A percentile compares a stretch with the other conserved stretches of the same genome.
Evolutionary conservation across 371 early-diverging fungal genomes (phyloP).

Genomic region (Mortierella sp.): DNA sequence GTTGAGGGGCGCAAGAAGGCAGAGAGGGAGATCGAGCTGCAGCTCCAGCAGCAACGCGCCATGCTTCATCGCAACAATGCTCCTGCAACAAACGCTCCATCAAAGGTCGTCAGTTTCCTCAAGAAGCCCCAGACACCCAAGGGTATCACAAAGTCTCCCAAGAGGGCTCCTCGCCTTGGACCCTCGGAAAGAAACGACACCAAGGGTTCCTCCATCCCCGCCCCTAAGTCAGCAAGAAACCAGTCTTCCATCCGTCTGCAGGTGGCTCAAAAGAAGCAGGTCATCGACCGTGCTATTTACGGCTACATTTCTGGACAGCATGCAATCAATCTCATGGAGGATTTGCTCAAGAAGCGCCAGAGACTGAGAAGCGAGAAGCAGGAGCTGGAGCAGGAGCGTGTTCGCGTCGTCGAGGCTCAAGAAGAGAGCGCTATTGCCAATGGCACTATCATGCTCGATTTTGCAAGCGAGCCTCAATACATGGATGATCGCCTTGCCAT

Average conservation of each 20-base stretch:
- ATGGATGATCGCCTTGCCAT: constrained; percentile 88
- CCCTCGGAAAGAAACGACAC: constrained; percentile 29
- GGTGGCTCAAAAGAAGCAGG: constrained; percentile 57
- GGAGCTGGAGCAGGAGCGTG: constrained; percentile 79
- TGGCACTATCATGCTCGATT: constrained; percentile 65
- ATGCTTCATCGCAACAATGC: constrained; percentile 68
- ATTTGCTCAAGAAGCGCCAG: constrained; percentile 67
- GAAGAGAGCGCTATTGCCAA: constrained; percentile 66
- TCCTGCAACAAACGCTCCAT: constrained; percentile 15
- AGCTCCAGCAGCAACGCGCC: constrained; percentile 70
- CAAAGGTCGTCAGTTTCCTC: constrained; percentile 46
- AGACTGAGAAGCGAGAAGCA: constrained; percentile 75
- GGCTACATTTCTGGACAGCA: constrained; percentile 57
- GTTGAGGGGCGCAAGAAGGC: constrained; percentile 74
- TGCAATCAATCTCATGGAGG: constrained; percentile 61
- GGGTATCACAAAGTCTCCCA: constrained; percentile 51
- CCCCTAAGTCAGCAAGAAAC: constrained; percentile 27
- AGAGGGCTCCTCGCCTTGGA: constrained; percentile 35
- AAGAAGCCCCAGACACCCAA: constrained; percentile 58
- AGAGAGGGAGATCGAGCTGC: constrained; percentile 74
- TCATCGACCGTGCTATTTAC: constrained; percentile 57
- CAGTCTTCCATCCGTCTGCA: constrained; percentile 29
- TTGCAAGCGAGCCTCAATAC: constrained; percentile 72
- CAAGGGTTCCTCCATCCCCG: constrained; percentile 31
- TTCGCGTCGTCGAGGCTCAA: constrained; percentile 73